phyloP scores from a whole-genome alignment of 768 basidiomycete genomes.

The Kwoniella sp. region DNA sequence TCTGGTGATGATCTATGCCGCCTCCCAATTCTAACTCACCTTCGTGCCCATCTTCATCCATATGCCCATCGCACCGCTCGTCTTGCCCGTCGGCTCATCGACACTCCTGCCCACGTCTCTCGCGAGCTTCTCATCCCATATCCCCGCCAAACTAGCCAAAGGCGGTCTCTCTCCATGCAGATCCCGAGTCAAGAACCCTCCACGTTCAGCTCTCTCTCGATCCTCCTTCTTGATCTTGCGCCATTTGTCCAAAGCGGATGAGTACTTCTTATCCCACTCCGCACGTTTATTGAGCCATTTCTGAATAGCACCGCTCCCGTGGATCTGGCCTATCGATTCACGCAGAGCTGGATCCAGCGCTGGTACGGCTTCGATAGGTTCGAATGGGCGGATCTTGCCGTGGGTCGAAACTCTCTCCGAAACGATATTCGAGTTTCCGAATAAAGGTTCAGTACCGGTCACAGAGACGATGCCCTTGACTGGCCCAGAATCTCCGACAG shows the following conservation, averaged over 20 bases:
- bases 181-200: constrained; percentile 53
- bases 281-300: constrained; percentile 52
- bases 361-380: constrained; percentile 40
- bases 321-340: constrained; percentile 48
- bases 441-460: constrained; percentile 34
- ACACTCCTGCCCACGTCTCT: constrained; percentile 49
- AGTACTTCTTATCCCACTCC: constrained; percentile 55
- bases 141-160: constrained; percentile 46
- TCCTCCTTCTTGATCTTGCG: constrained; percentile 46
- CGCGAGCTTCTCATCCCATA: constrained; percentile 41
- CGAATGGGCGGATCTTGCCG: constrained; percentile 48
- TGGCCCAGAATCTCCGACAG: constrained; percentile 13
- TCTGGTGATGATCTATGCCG: no score
- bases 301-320: constrained; percentile 53
- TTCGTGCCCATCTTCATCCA: constrained; percentile 51
- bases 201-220: constrained; percentile 37
- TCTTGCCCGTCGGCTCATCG: constrained; percentile 53
- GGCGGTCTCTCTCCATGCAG: constrained; percentile 53
- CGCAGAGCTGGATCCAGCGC: constrained; percentile 41
- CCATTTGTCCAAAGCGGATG: constrained; percentile 41
- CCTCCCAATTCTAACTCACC: constrained; percentile 25
- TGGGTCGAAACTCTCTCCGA: constrained; percentile 49
- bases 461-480: constrained; percentile 33
- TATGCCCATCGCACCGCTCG: constrained; percentile 43
- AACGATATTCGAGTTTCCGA: constrained; percentile 36